phyloP scores from a whole-genome alignment of 1,284 basidiomycete genomes.

The Cutaneotrichosporon curvatum region DNA sequence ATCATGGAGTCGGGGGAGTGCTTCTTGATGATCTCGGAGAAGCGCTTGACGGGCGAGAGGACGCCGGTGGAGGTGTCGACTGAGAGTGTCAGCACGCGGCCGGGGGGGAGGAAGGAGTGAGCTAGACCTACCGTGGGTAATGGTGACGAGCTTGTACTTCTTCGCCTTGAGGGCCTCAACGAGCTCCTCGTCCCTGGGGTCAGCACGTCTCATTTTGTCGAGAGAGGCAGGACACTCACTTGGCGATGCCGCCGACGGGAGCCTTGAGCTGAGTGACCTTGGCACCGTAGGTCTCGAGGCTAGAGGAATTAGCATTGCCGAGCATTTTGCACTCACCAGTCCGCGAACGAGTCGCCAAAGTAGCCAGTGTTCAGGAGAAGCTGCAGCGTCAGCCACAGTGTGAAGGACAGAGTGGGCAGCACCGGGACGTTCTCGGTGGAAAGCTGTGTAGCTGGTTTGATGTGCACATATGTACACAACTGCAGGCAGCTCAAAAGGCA shows the following conservation, averaged over 20 bases:
- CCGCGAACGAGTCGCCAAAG: constrained; percentile 78
- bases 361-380: constrained; percentile 64
- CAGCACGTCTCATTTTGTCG: not conserved
- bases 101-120: too few species aligned
- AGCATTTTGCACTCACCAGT: constrained; percentile 55
- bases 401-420: too few species aligned
- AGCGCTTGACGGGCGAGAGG: constrained; percentile 72
- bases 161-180: constrained; percentile 62
- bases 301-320: constrained; percentile 38
- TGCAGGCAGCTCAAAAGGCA: too few species aligned
- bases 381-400: too few species aligned
- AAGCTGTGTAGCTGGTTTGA: too few species aligned
- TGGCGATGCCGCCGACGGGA: constrained; percentile 69
- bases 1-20: constrained; percentile 85
- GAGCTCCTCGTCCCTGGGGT: constrained; percentile 38
- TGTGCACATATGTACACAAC: too few species aligned
- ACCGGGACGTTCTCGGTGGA: too few species aligned
- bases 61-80: constrained; percentile 84
- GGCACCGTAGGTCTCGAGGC: constrained; percentile 81
- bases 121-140: constrained; percentile 60
- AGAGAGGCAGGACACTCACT: constrained; percentile 27
- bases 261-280: constrained; percentile 81
- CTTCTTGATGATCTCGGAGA: constrained; percentile 66
- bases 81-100: not conserved
- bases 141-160: constrained; percentile 82